Base-by-base conservation (phyloP, 2,329 filamentous ascomycete species). In the Epichloe sp. region DNA sequence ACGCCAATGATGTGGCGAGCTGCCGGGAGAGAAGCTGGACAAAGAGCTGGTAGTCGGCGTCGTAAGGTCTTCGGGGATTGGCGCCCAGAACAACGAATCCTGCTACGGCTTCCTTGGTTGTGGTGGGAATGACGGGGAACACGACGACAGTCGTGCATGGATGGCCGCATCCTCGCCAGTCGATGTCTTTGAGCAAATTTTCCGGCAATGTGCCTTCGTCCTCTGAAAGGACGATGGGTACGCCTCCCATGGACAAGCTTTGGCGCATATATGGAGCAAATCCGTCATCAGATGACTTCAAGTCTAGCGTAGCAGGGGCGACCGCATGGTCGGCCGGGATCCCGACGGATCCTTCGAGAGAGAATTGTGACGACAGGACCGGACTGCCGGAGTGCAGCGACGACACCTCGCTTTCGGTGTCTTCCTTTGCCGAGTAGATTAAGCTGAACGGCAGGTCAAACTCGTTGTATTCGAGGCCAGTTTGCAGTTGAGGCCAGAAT, bases 71-170 rank as follows among this genome's bases (percentile, higher is more conserved):
- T 42, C 86, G 73, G 2, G 88, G 86, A 61, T 94, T 94, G 10
- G 86, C 73, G 4, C 86, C 88, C 63, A 93, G 74, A 3, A 93
- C 77, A 8, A 93, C 73, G 60, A 93, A 93, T 0, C 87, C 88
- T 1, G 89, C 76, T 1, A 86, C 82, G 2, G 76, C 77, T 50
- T 89, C 85, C 3, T 81, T 82, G 2, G 81, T 73, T 0, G 71
- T 86, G 0, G 85, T 90, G 0, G 86, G 84, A 58, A 88, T 82
- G 15, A 94, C 83, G 0, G 88, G 86, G 59, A 88, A 87, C 2
- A 91, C 75, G 4, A 91, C 84, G 15, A 88, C 78, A 1, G 83
- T 80, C 15, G 74, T 76, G 52, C 83, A 86, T 4, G 81, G 73
- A 56, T 89, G 83, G 1, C 80, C 82, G 56, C 86, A 86, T 0